Base-by-base conservation (phyloP, 2,329 filamentous ascomycete genomes). In the Pyricularia grisea region DNA sequence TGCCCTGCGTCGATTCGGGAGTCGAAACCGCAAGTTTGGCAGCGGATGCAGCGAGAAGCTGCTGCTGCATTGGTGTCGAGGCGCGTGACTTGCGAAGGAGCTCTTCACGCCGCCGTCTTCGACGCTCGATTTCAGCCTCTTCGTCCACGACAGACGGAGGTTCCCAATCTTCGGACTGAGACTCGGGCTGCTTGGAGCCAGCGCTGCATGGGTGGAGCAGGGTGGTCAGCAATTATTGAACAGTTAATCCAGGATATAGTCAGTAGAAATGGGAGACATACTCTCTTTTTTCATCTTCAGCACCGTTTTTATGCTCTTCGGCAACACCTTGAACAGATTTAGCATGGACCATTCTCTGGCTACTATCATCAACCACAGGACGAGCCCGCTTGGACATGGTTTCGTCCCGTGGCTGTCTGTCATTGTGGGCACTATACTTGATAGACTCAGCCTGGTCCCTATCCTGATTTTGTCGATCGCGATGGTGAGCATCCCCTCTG, bases 81-180 rank as follows among this genome's bases (percentile, higher is more conserved):
- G 90, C 89, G 73, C 88, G 89, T 74, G 93, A 91, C 81, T 93
- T 96, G 77, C 92, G 91, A 76, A 93, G 87, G 72, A 97, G 91
- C 72, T 92, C 92, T 80, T 95, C 92, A 72, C 94, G 90, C 70
- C 91, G 88, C 76, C 91, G 93, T 31, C 93, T 90, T 69, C 94
- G 91, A 74, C 93, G 90, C 78, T 96, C 92, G 74, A 97, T 91
- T 75, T 94, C 85, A 73, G 91, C 89, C 71, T 91, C 91, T 81
- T 96, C 92, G 77, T 96, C 91, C 73, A 93, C 77, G n/a, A 86
- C 83, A 73, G 88, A 83, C 69, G 85, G 81, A 72, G 86, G 84
- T 71, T 85, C 81, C 72, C 79, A 82, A 71, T 86, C 77, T 71
- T 80, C 78, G 72, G 79, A 71, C 25, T 74, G 73, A n/a, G 72